Base-by-base conservation (phyloP, 2,329 filamentous ascomycete genomes). In the Emmonsiellopsis sp. region DNA sequence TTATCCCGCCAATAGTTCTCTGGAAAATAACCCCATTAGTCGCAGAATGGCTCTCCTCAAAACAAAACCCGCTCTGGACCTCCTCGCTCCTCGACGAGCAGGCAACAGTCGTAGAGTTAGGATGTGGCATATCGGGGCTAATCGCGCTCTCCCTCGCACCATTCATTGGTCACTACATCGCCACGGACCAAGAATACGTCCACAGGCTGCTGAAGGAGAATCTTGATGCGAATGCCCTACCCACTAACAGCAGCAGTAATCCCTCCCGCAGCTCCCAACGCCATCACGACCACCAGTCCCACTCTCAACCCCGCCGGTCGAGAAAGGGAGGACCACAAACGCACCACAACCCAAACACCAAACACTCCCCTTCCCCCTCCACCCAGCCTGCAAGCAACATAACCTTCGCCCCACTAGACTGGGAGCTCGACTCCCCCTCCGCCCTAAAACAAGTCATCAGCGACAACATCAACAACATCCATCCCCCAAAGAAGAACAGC, bases 1-100 rank as follows among this genome's bases (percentile, higher is more conserved):
- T 45, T 42, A 49, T 17, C 36, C 40, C 40, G 42, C 9, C 9
- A 27, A 33, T 54, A 86, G 90, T 95, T 14, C 76, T 97, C 7
- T 98, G 93, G 93, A 90, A 87, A 69, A 86, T 95, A 60, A 92
- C 89, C 0, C 89, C 91, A 7, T 75, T 83, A 44, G 84, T 97
- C 64, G 88, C 91, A 21, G 75, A 82, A 58, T 97, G 89, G 89
- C 78, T 97, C 45, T 76, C 83, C 36, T 77, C 78, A 3, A 68
- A 77, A 2, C 45, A 48, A 31, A 90, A 89, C 66, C 68, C 82
- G 0, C 76, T 96, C 47, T 83, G 84, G 71, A 67, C 70, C 39
- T 62, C 70, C 53, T 71, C 70, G 45, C 62, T 85, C 49, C 74
- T 92, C 6, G 68, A 74, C 27, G 55, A 74, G 0, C 61, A 73